phyloP scores from a whole-genome alignment of 768 basidiomycete species.

The Lactarius quietus region DNA sequence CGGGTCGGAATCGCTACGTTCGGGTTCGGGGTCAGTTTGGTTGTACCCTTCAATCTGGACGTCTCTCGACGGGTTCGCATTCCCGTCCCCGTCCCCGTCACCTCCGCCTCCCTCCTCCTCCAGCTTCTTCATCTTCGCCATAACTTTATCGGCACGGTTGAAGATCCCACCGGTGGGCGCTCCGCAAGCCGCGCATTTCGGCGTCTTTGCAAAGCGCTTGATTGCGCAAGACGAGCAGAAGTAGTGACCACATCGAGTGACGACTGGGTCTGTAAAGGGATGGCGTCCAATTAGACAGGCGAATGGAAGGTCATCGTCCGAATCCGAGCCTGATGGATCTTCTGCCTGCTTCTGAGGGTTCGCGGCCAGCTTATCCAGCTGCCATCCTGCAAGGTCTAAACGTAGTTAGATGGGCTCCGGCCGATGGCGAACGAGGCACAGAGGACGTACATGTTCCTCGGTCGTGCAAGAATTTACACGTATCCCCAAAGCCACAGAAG shows the following conservation, averaged over 20 bases:
- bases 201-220: constrained; percentile 89
- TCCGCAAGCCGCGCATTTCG: constrained; percentile 93
- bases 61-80: constrained; percentile 32
- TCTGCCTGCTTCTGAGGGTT: constrained; percentile 57
- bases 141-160: constrained; percentile 90
- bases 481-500: constrained; percentile 98
- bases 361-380: constrained; percentile 90
- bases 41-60: constrained; percentile 34
- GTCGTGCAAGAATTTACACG: constrained; percentile 98
- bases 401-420: constrained; percentile 1
- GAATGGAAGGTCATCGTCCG: constrained; percentile 86
- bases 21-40: constrained; percentile 30
- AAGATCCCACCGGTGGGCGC: constrained; percentile 94
- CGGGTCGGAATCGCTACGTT: constrained; percentile 38
- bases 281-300: constrained; percentile 98
- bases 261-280: constrained; percentile 91
- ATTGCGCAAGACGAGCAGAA: constrained; percentile 95
- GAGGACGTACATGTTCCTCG: constrained; percentile 80
- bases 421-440: constrained; percentile 21
- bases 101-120: constrained; percentile 51
- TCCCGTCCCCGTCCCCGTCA: constrained; percentile 46
- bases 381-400: constrained; percentile 95
- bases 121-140: constrained; percentile 80
- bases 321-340: constrained; percentile 62
- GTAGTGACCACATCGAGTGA: constrained; percentile 95